phyloP scores from a whole-genome alignment of 2,329 filamentous ascomycete genomes.

The Ascochyta pisi region DNA sequence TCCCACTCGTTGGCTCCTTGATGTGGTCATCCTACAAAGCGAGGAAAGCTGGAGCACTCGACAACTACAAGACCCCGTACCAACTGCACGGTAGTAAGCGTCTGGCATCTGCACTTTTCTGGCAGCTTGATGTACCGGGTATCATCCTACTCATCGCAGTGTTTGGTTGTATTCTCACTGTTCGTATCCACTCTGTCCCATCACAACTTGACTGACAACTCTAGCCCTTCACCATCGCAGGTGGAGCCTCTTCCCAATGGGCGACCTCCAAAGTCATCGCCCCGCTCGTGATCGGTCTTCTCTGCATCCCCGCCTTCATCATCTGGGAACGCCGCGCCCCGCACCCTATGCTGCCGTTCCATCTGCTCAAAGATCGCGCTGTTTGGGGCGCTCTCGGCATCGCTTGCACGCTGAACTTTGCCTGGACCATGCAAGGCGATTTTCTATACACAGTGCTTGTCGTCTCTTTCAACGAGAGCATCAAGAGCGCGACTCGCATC shows the following conservation, averaged over 20 bases:
- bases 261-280: slow-evolving; percentile 58
- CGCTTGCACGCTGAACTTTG: slow-evolving; percentile 43
- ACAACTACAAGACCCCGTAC: slow-evolving; percentile 54
- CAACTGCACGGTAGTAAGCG: slow-evolving; percentile 51
- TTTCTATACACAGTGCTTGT: slow-evolving; percentile 69
- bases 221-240: slow-evolving; percentile 60
- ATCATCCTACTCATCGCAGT: slow-evolving; percentile 56
- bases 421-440: slow-evolving; percentile 69
- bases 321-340: slow-evolving; percentile 61
- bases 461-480: slow-evolving; percentile 66
- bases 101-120: slow-evolving; percentile 58
- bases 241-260: slow-evolving; percentile 59
- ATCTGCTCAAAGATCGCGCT: slow-evolving; percentile 67
- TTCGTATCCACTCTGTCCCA: background rate
- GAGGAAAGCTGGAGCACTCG: slow-evolving; percentile 58
- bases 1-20: slow-evolving; percentile 63
- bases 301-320: slow-evolving; percentile 59
- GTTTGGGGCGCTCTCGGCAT: slow-evolving; percentile 70
- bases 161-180: slow-evolving; percentile 56
- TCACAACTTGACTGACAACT: background rate
- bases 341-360: slow-evolving; percentile 65
- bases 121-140: slow-evolving; percentile 62
- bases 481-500: slow-evolving; percentile 65
- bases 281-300: slow-evolving; percentile 59
- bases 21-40: slow-evolving; percentile 60